Conservation (phyloP, 129 eudicot species). For the Artemisia tridentata region DNA sequence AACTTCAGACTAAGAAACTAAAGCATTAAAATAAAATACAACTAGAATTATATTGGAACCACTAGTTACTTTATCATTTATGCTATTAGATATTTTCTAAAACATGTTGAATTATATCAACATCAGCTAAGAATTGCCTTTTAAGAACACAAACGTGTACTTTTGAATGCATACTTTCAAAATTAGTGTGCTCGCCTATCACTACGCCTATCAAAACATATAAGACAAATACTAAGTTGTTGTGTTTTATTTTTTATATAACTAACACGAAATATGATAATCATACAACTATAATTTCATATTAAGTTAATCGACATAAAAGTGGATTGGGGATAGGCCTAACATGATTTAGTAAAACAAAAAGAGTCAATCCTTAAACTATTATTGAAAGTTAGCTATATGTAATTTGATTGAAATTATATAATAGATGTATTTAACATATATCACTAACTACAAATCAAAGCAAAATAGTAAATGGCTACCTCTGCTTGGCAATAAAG, state of each 20-base stretch:
- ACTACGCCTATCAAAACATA: constrained; percentile 6
- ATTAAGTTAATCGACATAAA: background rate
- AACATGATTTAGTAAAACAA: background rate
- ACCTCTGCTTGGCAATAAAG: background rate
- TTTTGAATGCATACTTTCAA: constrained; percentile 24
- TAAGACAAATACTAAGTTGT: background rate
- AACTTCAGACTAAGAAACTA: background rate
- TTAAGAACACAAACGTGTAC: constrained; percentile 26
- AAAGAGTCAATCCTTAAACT: background rate
- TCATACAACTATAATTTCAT: constrained; percentile 2
- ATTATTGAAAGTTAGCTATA: no score
- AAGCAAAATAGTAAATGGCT: no score
- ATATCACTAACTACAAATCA: no score
- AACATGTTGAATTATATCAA: constrained; percentile 23
- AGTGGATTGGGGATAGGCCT: background rate
- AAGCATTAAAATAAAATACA: constrained; percentile 11
- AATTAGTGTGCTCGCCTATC: constrained; percentile 35
- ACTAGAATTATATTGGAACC: constrained; percentile 13
- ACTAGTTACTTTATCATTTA: constrained; percentile 8
- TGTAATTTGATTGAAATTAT: no score
- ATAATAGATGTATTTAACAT: no score
- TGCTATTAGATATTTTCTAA: constrained; percentile 10
- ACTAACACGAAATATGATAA: background rate
- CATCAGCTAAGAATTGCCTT: constrained; percentile 15
- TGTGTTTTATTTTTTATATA: background rate